Base-by-base conservation (phyloP, 345 rosid genomes). In the Hibiscus syriacus region DNA sequence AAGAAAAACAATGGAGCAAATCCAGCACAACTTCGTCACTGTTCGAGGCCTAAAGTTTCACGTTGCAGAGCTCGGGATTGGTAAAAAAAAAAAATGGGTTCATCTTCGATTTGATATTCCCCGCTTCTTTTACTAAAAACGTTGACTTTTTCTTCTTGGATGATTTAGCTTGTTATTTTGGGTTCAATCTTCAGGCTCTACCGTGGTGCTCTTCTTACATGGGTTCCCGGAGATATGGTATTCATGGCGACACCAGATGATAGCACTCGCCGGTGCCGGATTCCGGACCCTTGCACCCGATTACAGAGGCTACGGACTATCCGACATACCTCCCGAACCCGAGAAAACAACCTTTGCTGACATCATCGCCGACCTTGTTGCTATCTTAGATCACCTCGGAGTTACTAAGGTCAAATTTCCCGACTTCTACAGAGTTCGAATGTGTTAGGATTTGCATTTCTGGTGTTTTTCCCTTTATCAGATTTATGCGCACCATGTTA, bases 201-300 rank as follows among this genome's bases (percentile, higher is more conserved):
- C 22, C 45, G 72, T 59, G 25, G 72, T 83, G n/a, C 46, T 84
- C 22, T 81, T 83, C 82, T 67, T 87, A 63, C 86, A 87, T 6
- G 87, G 89, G 14, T 87, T 87, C 72, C 92, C 87, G 9, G 86
- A 87, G 78, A 80, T 81, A 71, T 87, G 89, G 89, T 87, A 84
- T 80, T 73, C 86, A 0, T 84, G 85, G 88, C 82, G 85, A 25
- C 73, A 84, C 80, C 85, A 82, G 79, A 82, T 84, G 81, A 62
- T 82, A 39, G 86, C 81, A 14, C 53, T 81, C 2, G 85, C 85
- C 14, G 39, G 22, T 3, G 66, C 79, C 6, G 91, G 85, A 0
- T 84, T 73, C 78, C 76, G 85, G 6, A 76, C 80, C 0, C 72
- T 86, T 22, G 83, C 84, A 13, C 85, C 91, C 6, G 84, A 84